Evolutionary conservation across 2,329 filamentous ascomycete species (phyloP), one percentile per base, ranked within the genome.

Genomic region (Westerdykella sp.): DNA sequence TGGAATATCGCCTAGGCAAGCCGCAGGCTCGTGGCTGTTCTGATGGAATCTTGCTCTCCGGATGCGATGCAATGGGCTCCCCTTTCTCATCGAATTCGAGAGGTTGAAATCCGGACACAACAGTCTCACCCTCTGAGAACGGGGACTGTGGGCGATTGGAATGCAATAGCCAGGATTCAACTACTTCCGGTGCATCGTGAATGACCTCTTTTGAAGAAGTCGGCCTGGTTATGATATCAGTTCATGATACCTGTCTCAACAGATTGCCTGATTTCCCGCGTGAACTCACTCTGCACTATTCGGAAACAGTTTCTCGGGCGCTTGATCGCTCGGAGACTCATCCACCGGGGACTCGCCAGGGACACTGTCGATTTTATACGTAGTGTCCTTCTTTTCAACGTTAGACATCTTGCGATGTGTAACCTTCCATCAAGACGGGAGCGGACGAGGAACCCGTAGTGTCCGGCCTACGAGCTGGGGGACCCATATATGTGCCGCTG

Each of bases 1-100:
- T 45, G 16, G 62, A 55, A 32, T 48, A 53, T 1, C 55, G 50
- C 30, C 49, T 60, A 41, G 51, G 59, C 52, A 59, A 50, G 0
- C 60, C 59, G 14, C 54, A 51, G 38, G 53, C 59, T 13, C 53
- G 50, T 10, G 32, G 34, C 3, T 55, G 45, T 15, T 55, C 47
- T 14, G 10, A 15, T 5, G 44, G 44, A 6, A 39, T 11, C 7
- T 14, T 9, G 13, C 16, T 15, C n/a, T 43, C 44, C 13, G 40
- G 38, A 6, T 42, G 47, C 23, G 42, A 30, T 1, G 45, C 34
- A 3, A 35, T 35, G n/a, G 47, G 39, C 13, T 43, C 42, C 10
- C 41, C 43, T 25, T 49, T 47, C 34, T 49, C 45, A 15, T 51
- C 41, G 40, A 47, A 45, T 22, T 46, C 44, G 6, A 49, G 41